These are phyloP conservation scores for Trichoderma aggressivum DNA, from an alignment of 2,329 filamentous ascomycete species.

Conservation along the genomic window DNA sequence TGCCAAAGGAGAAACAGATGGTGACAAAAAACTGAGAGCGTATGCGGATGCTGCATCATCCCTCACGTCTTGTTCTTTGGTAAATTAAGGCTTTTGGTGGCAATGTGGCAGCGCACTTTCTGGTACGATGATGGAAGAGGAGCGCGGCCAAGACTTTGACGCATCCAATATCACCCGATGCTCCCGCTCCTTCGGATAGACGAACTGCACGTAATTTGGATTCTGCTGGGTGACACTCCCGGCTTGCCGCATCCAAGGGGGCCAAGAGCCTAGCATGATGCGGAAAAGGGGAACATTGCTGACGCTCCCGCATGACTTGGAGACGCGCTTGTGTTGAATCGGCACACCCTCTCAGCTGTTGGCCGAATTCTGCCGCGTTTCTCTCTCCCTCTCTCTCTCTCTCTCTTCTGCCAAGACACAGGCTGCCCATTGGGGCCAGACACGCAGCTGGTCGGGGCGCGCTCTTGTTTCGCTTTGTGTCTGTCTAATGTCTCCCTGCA, in stretches of 20 bases:
- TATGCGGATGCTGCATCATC: not conserved
- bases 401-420: not conserved
- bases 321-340: constrained; percentile 1
- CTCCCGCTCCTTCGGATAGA: not conserved
- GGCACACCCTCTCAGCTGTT: not conserved
- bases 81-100: not conserved
- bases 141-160: not conserved
- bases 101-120: too few relatives aligned
- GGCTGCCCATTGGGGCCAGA: not conserved
- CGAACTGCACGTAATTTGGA: not conserved
- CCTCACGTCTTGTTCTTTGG: not conserved
- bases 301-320: not conserved
- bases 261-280: not conserved
- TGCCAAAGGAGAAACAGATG: not conserved
- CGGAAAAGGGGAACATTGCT: not conserved
- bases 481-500: not conserved
- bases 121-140: not conserved
- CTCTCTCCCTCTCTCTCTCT: not conserved
- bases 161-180: not conserved
- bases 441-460: not conserved
- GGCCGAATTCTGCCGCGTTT: not conserved
- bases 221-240: not conserved
- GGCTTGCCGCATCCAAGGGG: constrained; percentile 1
- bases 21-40: not conserved
- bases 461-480: not conserved